Percentiles rank a stretch among this genome's conserved stretches.
phyloP scores from a whole-genome alignment of 1,284 basidiomycete genomes.

The Leccinum pachyderme region DNA sequence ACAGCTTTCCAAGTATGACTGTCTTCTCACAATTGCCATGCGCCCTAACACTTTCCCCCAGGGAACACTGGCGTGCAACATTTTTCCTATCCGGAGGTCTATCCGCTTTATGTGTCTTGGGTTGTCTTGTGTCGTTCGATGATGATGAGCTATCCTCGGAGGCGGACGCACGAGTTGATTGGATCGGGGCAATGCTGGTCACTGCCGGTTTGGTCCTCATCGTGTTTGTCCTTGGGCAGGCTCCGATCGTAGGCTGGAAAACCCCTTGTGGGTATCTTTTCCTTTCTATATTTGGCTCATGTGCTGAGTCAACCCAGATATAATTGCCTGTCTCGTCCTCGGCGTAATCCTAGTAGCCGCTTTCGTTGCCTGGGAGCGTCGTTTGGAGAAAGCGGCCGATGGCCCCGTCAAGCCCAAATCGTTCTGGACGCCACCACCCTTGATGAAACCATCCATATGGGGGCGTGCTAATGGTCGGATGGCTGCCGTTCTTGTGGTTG shows the following conservation, averaged over 20 bases:
- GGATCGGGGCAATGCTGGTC: constrained; percentile 76
- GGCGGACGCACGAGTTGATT: constrained; percentile 69
- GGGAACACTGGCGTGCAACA: constrained; percentile 58
- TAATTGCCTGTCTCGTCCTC: constrained; percentile 54
- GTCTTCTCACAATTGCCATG: not conserved
- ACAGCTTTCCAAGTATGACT: constrained; percentile 48
- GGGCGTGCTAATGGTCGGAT: constrained; percentile 56
- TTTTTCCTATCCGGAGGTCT: constrained; percentile 58
- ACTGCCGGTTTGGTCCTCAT: constrained; percentile 77
- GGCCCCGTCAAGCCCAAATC: constrained; percentile 20
- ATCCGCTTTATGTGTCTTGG: constrained; percentile 46
- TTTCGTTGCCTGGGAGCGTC: constrained; percentile 64
- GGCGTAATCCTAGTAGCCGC: constrained; percentile 51
- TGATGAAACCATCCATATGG: constrained; percentile 66
- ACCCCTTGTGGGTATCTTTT: constrained; percentile 57
- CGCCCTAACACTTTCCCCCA: constrained; percentile 18
- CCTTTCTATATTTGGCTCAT: constrained; percentile 4
- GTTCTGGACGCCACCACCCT: constrained; percentile 51
- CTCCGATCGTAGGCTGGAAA: constrained; percentile 69
- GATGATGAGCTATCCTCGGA: constrained; percentile 46
- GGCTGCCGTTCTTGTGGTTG: constrained; percentile 56
- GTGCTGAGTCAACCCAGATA: constrained; percentile 34
- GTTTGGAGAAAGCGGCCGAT: constrained; percentile 42
- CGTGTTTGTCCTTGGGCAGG: constrained; percentile 78
- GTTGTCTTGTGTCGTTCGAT: constrained; percentile 56